Base-by-base conservation (phyloP, 768 basidiomycete species). In the Chalciporus pseudorubinellus region DNA sequence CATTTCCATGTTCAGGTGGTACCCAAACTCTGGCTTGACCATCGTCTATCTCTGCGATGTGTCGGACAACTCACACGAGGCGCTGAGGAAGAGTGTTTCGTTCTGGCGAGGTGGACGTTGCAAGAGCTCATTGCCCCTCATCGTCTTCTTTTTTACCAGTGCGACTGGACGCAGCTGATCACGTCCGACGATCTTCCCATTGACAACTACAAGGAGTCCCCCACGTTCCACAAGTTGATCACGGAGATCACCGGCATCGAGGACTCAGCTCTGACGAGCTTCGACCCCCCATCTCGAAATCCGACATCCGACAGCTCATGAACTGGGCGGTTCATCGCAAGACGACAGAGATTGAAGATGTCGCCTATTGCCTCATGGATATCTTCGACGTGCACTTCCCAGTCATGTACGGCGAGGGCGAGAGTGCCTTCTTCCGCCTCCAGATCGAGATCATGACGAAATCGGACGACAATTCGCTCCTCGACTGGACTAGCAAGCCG, bases 1-100 rank as follows among this genome's bases (percentile, higher is more conserved):
- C 46, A 51, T 57, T 19, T 65, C 66, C 44, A 68, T 68, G 66
- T 68, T 69, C 52, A 50, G 24, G 20, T 68, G 66, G 66, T 68
- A 68, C 29, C 47, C 59, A 3, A 50, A 60, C 4, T 62, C 66
- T 24, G 53, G 54, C 20, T 43, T 67, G 20, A 67, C 65, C 12
- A 46, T 67, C 47, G 44, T 67, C 20, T 59, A 68, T 22, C 48
- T 68, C 28, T 49, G 51, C 20, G 63, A 64, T 8, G 59, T 63
- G 13, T 16, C 1, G 14, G 55, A 53, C 12, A 44, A 56, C 12
- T 56, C 56, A 20, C 9, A 43, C 16, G 60, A 55, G 43, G 55
- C 47, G 46, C 44, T 64, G 22, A 46, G n/a, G 29, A 31, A 45
- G 36, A 58, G 62, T 29, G 0, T 52, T 13, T 69, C 67, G 67